Evolutionary conservation across 257 asterid genomes (phyloP), one percentile per base, ranked within the genome.

Genomic region (Cinchona pubescens): DNA sequence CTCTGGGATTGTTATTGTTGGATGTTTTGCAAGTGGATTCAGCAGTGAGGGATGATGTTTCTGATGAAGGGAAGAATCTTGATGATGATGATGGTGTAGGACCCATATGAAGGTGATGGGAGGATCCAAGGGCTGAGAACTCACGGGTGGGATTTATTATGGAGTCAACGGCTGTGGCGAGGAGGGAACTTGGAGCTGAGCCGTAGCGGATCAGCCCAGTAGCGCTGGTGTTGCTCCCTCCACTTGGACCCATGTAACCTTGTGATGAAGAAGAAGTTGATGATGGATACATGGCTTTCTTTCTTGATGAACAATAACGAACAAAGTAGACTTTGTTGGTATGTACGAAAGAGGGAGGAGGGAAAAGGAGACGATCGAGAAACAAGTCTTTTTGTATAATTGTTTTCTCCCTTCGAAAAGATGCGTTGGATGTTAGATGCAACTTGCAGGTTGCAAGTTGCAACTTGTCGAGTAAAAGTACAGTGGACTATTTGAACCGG

Each of bases 251-350:
- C 84, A 86, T 76, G 38, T 92, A 88, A 75, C 86, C 77, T 63
- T 90, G 90, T 2, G 97, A 87, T 38, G 92, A 88, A 18, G 97
- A 87, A 62, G 93, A 90, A 19, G 91, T 74, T 10, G 97, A 85
- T 9, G 96, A 89, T 6, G 95, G 86, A 72, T 83, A 85, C 97
- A 92, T 92, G 34, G 69, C 23, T 34, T 25, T 18, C 23, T 46
- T 43, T 23, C 67, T 25, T 10, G 32, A 40, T 30, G 16, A 30
- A 34, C 40, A 32, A 7, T 34, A 65, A 18, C 45, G 45, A 8
- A 27, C 62, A 27, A 38, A 59, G 18, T 32, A 46, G 13, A 40
- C 62, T 27, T 59, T 25, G 69, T 65, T 65, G 59, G 23, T 48
- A 67, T 21, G 75, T 59, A 71, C 37, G 77, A 40, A 6, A 12